These are phyloP conservation scores for Rhodomyrtus psidioides DNA, from an alignment of 441 rosid genomes.

Conservation along the genomic window DNA sequence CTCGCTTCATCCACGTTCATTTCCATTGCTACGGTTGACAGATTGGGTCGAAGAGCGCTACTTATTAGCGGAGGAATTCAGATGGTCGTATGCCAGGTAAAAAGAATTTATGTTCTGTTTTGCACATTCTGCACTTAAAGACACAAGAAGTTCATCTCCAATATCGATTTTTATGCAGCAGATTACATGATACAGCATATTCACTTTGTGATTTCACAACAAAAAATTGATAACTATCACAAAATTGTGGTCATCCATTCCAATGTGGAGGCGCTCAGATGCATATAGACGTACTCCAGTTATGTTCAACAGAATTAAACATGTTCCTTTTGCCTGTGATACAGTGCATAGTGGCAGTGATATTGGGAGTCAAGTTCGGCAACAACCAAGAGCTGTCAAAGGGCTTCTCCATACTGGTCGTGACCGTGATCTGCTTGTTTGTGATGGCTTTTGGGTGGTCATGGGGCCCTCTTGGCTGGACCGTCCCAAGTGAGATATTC, in stretches of 20 bases:
- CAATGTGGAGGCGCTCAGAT: not conserved
- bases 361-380: slow-evolving; percentile 64
- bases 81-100: slow-evolving; percentile 77
- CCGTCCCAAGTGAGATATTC: slow-evolving; percentile 82
- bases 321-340: not conserved
- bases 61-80: slow-evolving; percentile 82
- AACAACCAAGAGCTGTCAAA: slow-evolving; percentile 48
- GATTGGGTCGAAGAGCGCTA: slow-evolving; percentile 57
- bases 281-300: not conserved
- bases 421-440: slow-evolving; percentile 62
- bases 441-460: slow-evolving; percentile 90
- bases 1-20: slow-evolving; percentile 63
- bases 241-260: not conserved
- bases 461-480: slow-evolving; percentile 96
- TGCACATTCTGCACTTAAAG: not conserved
- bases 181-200: not conserved
- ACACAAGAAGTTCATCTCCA: not conserved
- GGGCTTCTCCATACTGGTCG: slow-evolving; percentile 53
- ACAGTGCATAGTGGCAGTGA: slow-evolving; percentile 57
- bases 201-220: not conserved
- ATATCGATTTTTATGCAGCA: not conserved
- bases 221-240: not conserved
- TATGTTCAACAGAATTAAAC: not conserved
- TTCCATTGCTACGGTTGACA: slow-evolving; percentile 67
- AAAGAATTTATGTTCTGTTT: not conserved